Percentiles rank a stretch among this genome's conserved stretches.
phyloP scores from a whole-genome alignment of 495 filamentous ascomycete species.

The Patellaria atrata region DNA sequence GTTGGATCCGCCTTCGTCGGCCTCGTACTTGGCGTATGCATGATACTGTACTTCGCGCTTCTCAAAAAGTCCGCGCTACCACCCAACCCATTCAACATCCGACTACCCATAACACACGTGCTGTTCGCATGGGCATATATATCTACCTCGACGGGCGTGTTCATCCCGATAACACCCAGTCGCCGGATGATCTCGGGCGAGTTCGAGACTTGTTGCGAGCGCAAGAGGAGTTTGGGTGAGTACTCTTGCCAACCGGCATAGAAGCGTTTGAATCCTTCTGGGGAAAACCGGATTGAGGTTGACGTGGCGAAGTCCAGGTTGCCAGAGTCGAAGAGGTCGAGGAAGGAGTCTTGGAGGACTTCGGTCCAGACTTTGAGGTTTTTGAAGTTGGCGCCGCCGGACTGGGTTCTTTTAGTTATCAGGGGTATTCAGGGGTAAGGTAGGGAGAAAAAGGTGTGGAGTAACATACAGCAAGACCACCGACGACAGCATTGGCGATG shows the following conservation, averaged over 20 bases:
- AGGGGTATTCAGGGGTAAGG: neutral
- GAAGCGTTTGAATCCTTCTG: constrained; percentile 84
- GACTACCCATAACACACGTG: constrained; percentile 78
- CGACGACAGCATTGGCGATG: constrained; percentile 87
- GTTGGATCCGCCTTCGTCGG: constrained; percentile 72
- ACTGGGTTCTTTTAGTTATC: constrained; percentile 19
- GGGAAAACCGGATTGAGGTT: constrained; percentile 83
- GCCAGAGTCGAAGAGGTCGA: constrained; percentile 85
- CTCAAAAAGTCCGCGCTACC: constrained; percentile 83
- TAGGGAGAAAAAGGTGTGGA: neutral
- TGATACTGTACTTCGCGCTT: constrained; percentile 74
- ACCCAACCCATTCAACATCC: constrained; percentile 86
- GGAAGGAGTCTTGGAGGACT: constrained; percentile 85
- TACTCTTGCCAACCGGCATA: constrained; percentile 76
- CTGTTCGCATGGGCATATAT: constrained; percentile 91
- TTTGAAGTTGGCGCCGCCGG: constrained; percentile 58
- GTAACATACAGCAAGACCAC: constrained; percentile 49
- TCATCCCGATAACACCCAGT: constrained; percentile 85
- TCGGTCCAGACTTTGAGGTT: constrained; percentile 91
- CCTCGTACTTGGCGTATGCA: constrained; percentile 76
- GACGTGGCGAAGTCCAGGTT: constrained; percentile 84
- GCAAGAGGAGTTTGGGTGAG: constrained; percentile 69
- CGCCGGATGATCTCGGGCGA: constrained; percentile 88
- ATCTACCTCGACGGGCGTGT: constrained; percentile 87
- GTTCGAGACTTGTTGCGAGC: constrained; percentile 80